Evolutionary conservation across 345 rosid species (phyloP), one percentile per base, ranked within the genome.

Genomic region (Capsella bursapastoris): DNA sequence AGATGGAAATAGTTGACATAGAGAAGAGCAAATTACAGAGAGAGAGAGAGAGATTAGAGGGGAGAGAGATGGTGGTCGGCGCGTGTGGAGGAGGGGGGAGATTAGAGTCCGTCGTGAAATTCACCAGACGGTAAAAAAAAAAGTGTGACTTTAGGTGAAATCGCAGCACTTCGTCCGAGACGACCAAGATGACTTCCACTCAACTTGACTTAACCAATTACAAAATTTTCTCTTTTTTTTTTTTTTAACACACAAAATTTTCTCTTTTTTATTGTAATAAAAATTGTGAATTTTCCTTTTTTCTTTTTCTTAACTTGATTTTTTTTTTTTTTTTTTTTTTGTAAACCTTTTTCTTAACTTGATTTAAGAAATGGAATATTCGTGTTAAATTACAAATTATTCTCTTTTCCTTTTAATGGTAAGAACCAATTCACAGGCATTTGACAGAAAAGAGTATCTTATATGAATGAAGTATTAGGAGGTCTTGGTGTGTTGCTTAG

Each of bases 401-500:
- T 34, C 32, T 58, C 1, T 6, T 58, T 55, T 57, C 25, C 25
- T 22, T 22, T 22, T 22, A 22, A 0, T 35, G 8, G 27, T 8
- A 7, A 34, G 8, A 57, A 57, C 3, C 62, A 57, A n/a, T 32
- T 57, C 45, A 58, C 63, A 34, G 18, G 12, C 22, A 40, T 40
- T 29, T 14, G 25, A 57, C 25, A 22, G 18, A 8, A 34, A 57
- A 34, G 43, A 28, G 40, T 13, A 56, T 32, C 41, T 31, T 10
- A 37, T 18, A 35, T 34, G 31, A 38, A 61, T 43, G 38, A 22
- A 28, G 25, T 60, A 51, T 60, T 68, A 66, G 9, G 51, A 22
- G 52, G 56, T 76, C 81, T 76, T 40, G 80, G 82, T 51, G 49
- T 64, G 78, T 72, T 67, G 82, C 75, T 66, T 77, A 65, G 69